phyloP scores from a whole-genome alignment of 2,329 filamentous ascomycete genomes.

The Penicillium olsonii region DNA sequence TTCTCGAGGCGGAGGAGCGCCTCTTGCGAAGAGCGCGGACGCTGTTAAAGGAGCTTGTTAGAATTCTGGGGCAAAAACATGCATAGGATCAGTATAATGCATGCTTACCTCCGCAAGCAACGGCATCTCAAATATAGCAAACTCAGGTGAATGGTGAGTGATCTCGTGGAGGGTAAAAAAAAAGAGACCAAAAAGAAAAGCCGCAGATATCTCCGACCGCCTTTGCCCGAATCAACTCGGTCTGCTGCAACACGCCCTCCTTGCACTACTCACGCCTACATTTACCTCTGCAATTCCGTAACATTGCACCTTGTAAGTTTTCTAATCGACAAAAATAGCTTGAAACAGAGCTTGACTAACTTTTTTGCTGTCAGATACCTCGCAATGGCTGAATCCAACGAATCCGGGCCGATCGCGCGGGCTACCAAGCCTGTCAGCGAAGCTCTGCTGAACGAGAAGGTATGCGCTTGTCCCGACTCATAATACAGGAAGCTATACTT shows the following conservation, averaged over 20 bases:
- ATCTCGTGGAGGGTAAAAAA: slow-evolving; percentile 21
- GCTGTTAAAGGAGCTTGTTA: slow-evolving; percentile 30
- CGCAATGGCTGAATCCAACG: slow-evolving; percentile 58
- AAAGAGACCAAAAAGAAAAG: slow-evolving; percentile 27
- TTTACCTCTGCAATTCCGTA: slow-evolving; percentile 20
- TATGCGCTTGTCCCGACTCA: slow-evolving; percentile 44
- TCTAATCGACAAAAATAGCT: not conserved
- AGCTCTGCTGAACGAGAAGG: slow-evolving; percentile 98
- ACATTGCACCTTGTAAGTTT: slow-evolving; percentile 15
- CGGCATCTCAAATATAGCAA: slow-evolving; percentile 35
- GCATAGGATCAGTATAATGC: not conserved
- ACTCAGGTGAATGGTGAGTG: slow-evolving; percentile 13
- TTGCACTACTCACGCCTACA: slow-evolving; percentile 23
- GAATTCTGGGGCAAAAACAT: not conserved
- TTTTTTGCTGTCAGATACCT: slow-evolving; percentile 18
- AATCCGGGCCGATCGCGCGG: slow-evolving; percentile 63
- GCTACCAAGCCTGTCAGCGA: slow-evolving; percentile 84
- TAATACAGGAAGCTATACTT: not conserved
- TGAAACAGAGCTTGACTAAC: slow-evolving; percentile 15
- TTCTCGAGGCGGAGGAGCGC: slow-evolving; percentile 49
- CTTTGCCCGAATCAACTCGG: slow-evolving; percentile 34
- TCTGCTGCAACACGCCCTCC: slow-evolving; percentile 19
- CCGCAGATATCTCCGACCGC: slow-evolving; percentile 42
- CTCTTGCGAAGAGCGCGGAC: slow-evolving; percentile 44
- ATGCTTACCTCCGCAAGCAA: slow-evolving; percentile 38